A percentile compares a stretch with the other conserved stretches of the same genome.
Conservation (phyloP, 2,329 filamentous ascomycete species). For the Aureobasidium sp. region DNA sequence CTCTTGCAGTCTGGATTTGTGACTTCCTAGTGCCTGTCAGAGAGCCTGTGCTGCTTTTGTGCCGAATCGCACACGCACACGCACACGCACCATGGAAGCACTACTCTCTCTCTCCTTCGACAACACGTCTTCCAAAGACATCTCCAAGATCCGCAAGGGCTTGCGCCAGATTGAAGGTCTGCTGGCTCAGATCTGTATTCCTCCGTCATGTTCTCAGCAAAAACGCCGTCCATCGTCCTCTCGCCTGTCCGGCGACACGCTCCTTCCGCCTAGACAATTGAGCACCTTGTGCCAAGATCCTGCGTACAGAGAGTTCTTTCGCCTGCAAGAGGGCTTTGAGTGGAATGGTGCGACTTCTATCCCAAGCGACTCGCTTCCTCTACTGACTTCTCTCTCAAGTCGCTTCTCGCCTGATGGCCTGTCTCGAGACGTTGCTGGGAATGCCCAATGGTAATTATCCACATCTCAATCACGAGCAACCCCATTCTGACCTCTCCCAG, state of each 20-base stretch:
- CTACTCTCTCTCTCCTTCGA: slow-evolving; percentile 90
- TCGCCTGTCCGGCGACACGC: slow-evolving; percentile 17
- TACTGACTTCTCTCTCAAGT: slow-evolving; percentile 42
- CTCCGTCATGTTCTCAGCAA: slow-evolving; percentile 33
- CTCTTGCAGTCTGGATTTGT: neutral
- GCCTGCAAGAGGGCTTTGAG: slow-evolving; percentile 92
- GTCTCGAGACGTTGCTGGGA: slow-evolving; percentile 77
- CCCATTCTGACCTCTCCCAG: slow-evolving; percentile 27
- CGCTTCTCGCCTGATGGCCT: slow-evolving; percentile 73
- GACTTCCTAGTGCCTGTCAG: neutral
- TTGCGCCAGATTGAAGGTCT: slow-evolving; percentile 89
- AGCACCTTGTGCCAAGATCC: slow-evolving; percentile 69
- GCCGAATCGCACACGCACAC: neutral
- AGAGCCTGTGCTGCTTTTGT: slow-evolving; percentile 4
- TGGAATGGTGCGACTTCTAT: slow-evolving; percentile 64
- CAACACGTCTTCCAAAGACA: slow-evolving; percentile 89
- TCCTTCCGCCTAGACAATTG: slow-evolving; percentile 49
- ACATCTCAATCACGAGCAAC: neutral
- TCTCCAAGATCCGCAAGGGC: slow-evolving; percentile 84
- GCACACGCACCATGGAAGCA: slow-evolving; percentile 62
- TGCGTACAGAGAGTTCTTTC: slow-evolving; percentile 92
- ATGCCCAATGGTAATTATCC: slow-evolving; percentile 55
- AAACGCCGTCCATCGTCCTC: slow-evolving; percentile 32
- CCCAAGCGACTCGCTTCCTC: too few species aligned
- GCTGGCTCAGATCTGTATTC: slow-evolving; percentile 88